These are phyloP conservation scores for Colletotrichum costaricense DNA, from an alignment of 2,329 filamentous ascomycete genomes.

Conservation along the genomic window DNA sequence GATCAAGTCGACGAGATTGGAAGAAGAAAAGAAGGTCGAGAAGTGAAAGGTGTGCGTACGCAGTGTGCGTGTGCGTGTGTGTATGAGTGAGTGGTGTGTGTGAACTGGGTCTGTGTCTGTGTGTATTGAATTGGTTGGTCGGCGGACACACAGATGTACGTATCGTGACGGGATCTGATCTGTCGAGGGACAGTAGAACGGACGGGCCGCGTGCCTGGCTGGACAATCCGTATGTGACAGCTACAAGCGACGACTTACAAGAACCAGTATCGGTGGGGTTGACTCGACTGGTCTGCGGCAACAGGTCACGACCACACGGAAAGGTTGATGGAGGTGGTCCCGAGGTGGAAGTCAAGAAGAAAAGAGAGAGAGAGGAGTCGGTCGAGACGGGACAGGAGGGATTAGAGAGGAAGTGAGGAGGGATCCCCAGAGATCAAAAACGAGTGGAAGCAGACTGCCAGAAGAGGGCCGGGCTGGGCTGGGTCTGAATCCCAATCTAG, in stretches of 20 bases:
- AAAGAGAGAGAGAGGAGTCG: constrained; percentile 17
- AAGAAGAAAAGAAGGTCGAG: constrained; percentile 30
- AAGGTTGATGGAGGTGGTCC: neutral
- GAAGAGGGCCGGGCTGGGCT: constrained; percentile 9
- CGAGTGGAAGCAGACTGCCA: neutral
- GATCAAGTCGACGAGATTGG: constrained; percentile 2
- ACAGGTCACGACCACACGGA: constrained; percentile 5
- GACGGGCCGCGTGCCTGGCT: neutral
- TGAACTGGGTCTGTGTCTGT: neutral
- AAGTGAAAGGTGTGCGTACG: constrained; percentile 8
- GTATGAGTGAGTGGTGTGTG: neutral
- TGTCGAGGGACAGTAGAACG: neutral
- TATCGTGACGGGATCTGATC: neutral
- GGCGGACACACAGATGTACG: neutral
- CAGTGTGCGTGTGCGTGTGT: neutral
- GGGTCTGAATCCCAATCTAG: constrained; percentile 14
- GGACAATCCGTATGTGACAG: no score
- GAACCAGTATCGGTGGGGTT: no score
- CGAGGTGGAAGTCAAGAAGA: constrained; percentile 14
- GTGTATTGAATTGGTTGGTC: neutral
- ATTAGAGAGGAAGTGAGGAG: constrained; percentile 17
- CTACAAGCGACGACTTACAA: no score
- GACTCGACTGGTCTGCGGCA: neutral
- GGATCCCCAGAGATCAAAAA: constrained; percentile 29
- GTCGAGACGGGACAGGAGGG: constrained; percentile 14